Evolutionary conservation across 371 early-diverging fungal species (phyloP), one percentile per base, ranked within the genome.

Genomic region (Mucor lusitanicus): DNA sequence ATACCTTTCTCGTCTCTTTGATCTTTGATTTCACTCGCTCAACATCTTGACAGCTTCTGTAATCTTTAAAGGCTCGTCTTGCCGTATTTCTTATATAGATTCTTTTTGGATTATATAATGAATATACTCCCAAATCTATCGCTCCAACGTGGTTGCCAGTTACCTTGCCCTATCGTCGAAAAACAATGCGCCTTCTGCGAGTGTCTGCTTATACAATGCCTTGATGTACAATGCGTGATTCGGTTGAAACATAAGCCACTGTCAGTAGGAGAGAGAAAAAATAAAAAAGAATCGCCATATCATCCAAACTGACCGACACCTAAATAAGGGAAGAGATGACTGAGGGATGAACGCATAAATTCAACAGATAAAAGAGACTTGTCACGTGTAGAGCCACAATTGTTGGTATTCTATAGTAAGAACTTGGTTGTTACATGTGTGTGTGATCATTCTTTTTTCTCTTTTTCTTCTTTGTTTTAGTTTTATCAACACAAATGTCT

Each of bases 121-220:
- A 50, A 23, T 50, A 19, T 13, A 11, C 50, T 25, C 25, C 2
- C 12, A 50, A 50, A 50, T 21, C 50, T 8, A 11, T 50, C 12
- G 1, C 25, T 3, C 13, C 50, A 50, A 9, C 12, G 21, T 9
- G 21, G 25, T 19, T 19, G 12, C 1, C 8, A 0, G 30, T 48
- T 67, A 80, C 83, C 84, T 75, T 40, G 84, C 64, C 40, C 84
- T 67, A 50, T 79, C 80, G 46, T 84, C 84, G 69, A 84, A 81
- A 48, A 84, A 81, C 6, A 59, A 11, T 1, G 67, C 61, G 1
- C 74, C 75, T 63, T 81, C 81, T 3, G 62, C 42, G 13, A 84
- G 48, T 30, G 81, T 60, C 3, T 57, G 69, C 50, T 76, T 79
- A 61, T 84, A 84, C 6, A 84, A 46, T 28, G 71, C 59, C n/a